A percentile compares a stretch with the other conserved stretches of the same genome.
Conservation (phyloP, 192 early-diverging fungal species). For the Entomortierella parvispora region DNA sequence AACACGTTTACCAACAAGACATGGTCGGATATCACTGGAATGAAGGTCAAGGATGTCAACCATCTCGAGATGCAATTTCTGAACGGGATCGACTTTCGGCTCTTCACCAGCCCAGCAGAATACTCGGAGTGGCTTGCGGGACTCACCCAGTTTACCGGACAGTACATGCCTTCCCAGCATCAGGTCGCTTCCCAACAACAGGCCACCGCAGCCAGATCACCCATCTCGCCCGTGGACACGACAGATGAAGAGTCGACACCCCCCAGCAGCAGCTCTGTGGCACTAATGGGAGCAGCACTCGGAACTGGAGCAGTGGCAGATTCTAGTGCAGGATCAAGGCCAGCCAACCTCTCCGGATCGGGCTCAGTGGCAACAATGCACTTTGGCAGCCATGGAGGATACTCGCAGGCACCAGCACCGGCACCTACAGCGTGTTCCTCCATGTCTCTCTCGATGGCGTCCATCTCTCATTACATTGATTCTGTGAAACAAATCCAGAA, state of each 20-base stretch:
- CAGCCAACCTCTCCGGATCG: not conserved
- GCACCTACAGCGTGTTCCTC: not conserved
- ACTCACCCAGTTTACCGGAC: slow-evolving; percentile 55
- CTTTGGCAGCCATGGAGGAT: not conserved
- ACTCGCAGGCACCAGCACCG: not conserved
- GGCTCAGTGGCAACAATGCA: not conserved
- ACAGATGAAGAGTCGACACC: too few relatives aligned
- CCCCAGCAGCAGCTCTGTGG: too few relatives aligned
- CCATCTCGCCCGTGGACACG: slow-evolving; percentile 31
- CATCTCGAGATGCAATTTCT: slow-evolving; percentile 89
- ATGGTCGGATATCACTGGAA: slow-evolving; percentile 86
- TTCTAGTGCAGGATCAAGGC: too few relatives aligned
- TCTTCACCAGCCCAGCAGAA: slow-evolving; percentile 77
- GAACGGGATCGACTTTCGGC: slow-evolving; percentile 74
- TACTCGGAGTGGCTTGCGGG: slow-evolving; percentile 74
- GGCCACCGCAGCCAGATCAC: slow-evolving; percentile 27
- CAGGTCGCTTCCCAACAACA: slow-evolving; percentile 37
- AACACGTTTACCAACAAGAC: slow-evolving; percentile 92
- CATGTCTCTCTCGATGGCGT: slow-evolving; percentile 16
- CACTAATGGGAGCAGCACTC: not conserved
- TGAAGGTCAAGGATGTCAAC: slow-evolving; percentile 83
- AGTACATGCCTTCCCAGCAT: slow-evolving; percentile 43
- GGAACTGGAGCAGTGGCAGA: not conserved
- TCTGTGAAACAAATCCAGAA: slow-evolving; percentile 32
- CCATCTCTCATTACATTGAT: slow-evolving; percentile 46